phyloP scores from a whole-genome alignment of 192 early-diverging fungal species.

The Kappamyces sp. region DNA sequence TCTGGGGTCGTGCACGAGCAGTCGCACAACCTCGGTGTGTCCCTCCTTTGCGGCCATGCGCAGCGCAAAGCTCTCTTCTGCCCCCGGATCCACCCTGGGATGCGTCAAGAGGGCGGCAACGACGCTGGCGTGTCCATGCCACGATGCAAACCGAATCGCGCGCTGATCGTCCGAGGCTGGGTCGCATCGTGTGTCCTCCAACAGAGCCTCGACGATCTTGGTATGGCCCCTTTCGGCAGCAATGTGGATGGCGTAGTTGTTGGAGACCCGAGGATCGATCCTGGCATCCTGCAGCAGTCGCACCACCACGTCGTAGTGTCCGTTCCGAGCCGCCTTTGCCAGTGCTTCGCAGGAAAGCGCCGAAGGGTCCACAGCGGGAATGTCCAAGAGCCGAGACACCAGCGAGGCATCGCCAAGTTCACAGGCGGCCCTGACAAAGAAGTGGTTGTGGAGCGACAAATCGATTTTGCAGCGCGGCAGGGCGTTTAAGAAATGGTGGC shows the following conservation, averaged over 20 bases:
- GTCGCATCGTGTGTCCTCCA: slow-evolving; percentile 2
- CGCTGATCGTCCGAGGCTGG: slow-evolving; percentile 1
- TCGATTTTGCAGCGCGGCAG: too few relatives aligned
- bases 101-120: not conserved
- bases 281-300: slow-evolving; percentile 2
- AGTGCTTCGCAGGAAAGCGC: too few relatives aligned
- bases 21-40: not conserved
- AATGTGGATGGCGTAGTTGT: slow-evolving; percentile 3
- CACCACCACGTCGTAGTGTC: slow-evolving; percentile 10
- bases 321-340: not conserved
- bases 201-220: not conserved
- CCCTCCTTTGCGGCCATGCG: slow-evolving; percentile 6
- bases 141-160: slow-evolving; percentile 3
- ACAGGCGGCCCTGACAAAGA: too few relatives aligned
- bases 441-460: too few relatives aligned
- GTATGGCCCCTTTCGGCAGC: not conserved
- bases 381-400: too few relatives aligned
- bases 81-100: slow-evolving; percentile 12
- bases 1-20: not conserved
- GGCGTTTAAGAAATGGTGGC: too few relatives aligned
- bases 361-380: too few relatives aligned
- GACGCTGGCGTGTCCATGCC: not conserved
- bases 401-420: too few relatives aligned
- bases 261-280: not conserved
- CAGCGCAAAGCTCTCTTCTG: not conserved